Conservation (phyloP, 2,329 filamentous ascomycete species). For the Phialophora tarda region DNA sequence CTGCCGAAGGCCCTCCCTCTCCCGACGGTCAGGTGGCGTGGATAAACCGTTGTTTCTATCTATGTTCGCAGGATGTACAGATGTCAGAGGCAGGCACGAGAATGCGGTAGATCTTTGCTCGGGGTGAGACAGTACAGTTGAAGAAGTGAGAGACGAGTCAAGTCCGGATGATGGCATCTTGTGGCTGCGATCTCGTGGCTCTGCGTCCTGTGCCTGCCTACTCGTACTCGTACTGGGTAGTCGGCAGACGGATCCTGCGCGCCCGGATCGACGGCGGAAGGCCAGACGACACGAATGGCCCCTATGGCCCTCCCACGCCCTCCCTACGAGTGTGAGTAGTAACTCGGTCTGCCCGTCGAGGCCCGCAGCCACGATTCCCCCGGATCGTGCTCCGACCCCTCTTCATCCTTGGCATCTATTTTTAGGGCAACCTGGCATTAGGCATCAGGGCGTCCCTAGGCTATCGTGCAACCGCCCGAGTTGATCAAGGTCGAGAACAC, state of each 20-base stretch:
- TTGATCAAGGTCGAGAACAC: background rate
- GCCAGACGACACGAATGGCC: background rate
- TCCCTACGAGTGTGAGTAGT: too few relatives aligned
- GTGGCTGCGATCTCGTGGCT: background rate
- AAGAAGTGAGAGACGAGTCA: background rate
- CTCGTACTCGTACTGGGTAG: too few relatives aligned
- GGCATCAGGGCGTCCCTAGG: background rate
- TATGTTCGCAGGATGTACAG: background rate
- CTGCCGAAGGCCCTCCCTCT: background rate
- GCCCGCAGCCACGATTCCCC: background rate
- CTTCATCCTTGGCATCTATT: background rate
- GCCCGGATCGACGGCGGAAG: background rate
- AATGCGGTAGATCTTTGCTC: background rate
- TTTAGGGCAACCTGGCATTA: background rate
- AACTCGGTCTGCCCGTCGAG: background rate
- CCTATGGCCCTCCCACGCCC: background rate
- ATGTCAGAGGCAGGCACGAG: background rate
- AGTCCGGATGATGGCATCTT: background rate
- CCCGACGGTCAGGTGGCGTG: background rate
- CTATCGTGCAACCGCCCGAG: background rate
- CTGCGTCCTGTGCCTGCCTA: background rate
- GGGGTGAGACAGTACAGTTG: background rate
- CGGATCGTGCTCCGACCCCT: background rate
- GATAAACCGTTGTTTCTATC: conserved; percentile 1
- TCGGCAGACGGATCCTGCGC: too few relatives aligned